Conservation (phyloP, 805 yeast genomes). For the Naumovozyma castellii region DNA sequence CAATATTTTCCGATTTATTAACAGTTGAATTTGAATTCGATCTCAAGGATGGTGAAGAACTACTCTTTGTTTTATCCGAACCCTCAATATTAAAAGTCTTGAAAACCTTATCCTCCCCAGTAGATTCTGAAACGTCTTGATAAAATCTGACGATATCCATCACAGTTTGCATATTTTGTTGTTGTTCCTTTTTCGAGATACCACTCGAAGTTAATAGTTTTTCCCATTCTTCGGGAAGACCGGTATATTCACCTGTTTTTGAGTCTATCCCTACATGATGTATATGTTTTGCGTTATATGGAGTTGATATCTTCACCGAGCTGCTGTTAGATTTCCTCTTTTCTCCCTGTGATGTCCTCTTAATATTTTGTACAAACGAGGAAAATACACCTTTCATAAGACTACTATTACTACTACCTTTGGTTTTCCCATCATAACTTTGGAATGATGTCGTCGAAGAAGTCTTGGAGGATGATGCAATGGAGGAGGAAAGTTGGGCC, state of each 20-base stretch:
- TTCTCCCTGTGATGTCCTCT: slow-evolving; percentile 18
- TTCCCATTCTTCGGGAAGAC: slow-evolving; percentile 91
- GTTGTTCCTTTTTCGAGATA: slow-evolving; percentile 78
- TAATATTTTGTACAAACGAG: slow-evolving; percentile 32
- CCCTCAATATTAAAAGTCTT: slow-evolving; percentile 28
- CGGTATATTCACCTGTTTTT: slow-evolving; percentile 78
- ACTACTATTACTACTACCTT: slow-evolving; percentile 24
- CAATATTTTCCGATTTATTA: not conserved
- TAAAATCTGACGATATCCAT: slow-evolving; percentile 84
- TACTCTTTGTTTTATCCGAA: slow-evolving; percentile 1
- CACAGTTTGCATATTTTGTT: slow-evolving; percentile 88
- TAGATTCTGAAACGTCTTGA: slow-evolving; percentile 43
- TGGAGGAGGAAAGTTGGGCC: not conserved
- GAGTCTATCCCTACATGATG: slow-evolving; percentile 90
- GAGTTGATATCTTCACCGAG: slow-evolving; percentile 64
- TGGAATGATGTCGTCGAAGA: not conserved
- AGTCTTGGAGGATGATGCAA: not conserved
- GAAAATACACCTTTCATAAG: slow-evolving; percentile 52
- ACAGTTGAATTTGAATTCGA: slow-evolving; percentile 3
- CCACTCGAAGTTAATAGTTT: slow-evolving; percentile 74
- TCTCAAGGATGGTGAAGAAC: not conserved
- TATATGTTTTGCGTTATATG: slow-evolving; percentile 81
- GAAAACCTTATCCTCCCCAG: slow-evolving; percentile 34
- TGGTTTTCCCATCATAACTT: not conserved
- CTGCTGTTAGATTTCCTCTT: slow-evolving; percentile 33